Evolutionary conservation across 768 basidiomycete species (phyloP), one percentile per base, ranked within the genome.

Genomic region (Mycena sanguinolenta): DNA sequence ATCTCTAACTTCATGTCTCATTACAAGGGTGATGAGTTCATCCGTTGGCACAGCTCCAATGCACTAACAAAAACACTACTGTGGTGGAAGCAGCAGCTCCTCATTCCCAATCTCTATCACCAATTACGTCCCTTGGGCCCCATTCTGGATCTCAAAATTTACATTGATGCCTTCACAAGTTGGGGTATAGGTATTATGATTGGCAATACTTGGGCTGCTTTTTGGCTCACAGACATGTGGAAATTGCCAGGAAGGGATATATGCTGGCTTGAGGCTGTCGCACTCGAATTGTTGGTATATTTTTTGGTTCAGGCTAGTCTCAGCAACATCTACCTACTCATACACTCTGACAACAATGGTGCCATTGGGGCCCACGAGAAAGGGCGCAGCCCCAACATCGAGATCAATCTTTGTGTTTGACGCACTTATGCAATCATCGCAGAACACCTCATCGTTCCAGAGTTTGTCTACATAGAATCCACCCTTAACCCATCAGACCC

Each of bases 121-220:
- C 68, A 69, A 13, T 57, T 69, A 5, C 62, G 55, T 5, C 34
- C 68, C 0, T 30, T 69, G 0, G 57, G 62, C 14, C 36, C 36
- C 0, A 60, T 49, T 0, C 23, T 17, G 25, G 65, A 67, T 23
- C 50, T 58, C 2, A 2, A 28, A 0, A 65, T 70, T 23, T 65
- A 5, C 23, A 65, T 65, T 0, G 78, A 78, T 39, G 77, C 79
- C 4, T 78, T 76, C 5, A 78, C 75, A 0, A 32, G 53, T 9
- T 80, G 75, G 72, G 79, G 79, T 25, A 76, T 80, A 28, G 79
- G 77, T 0, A 61, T 80, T 19, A 39, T 74, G 4, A 68, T 77
- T 19, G 66, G 63, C 0, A 38, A 58, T 0, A 21, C 19, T 0
- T 81, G 77, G 76, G 46, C 50, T 6, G 73, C 73, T 0, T 76